Base-by-base conservation (phyloP, 1,284 basidiomycete genomes). In the Singerocomus inundabilis region DNA sequence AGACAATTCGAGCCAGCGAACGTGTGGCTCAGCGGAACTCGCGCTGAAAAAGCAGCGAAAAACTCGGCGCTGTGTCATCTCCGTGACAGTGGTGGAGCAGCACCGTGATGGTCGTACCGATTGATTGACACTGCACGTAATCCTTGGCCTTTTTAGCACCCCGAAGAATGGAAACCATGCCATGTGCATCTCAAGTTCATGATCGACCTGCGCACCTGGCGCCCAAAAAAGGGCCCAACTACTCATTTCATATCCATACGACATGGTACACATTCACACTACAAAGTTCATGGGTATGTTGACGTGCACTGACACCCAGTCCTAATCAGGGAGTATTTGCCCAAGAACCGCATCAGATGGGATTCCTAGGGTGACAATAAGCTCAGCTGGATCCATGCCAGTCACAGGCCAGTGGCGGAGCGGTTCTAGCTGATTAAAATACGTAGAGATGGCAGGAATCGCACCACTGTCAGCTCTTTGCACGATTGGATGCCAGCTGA, bases 161-260 rank as follows among this genome's bases (percentile, higher is more conserved):
- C 16, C 28, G 34, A 31, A 50, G 21, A 61, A 65, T 61, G 60
- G 58, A 61, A 56, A 24, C 25, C 24, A 25, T 24, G 44, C 51
- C 55, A 61, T 37, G 16, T 34, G 51, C 36, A 18, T 48, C 37
- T 36, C 35, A n/a, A n/a, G 37, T 54, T 64, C 62, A 64, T 63
- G 62, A 63, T 63, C 58, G 62, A 63, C 58, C 48, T 33, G 42
- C 12, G 47, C 35, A 33, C 32, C 38, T 34, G 42, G 29, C 8
- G 39, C n/a, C n/a, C n/a, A n/a, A n/a, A n/a, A n/a, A n/a, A n/a
- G n/a, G n/a, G n/a, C n/a, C n/a, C n/a, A n/a, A n/a, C n/a, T n/a
- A n/a, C n/a, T n/a, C n/a, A n/a, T n/a, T n/a, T n/a, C n/a, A n/a
- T n/a, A n/a, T n/a, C n/a, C n/a, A n/a, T n/a, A n/a, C n/a, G n/a